Evolutionary conservation across 768 basidiomycete genomes (phyloP).

Genomic region (Suillus americanus): DNA sequence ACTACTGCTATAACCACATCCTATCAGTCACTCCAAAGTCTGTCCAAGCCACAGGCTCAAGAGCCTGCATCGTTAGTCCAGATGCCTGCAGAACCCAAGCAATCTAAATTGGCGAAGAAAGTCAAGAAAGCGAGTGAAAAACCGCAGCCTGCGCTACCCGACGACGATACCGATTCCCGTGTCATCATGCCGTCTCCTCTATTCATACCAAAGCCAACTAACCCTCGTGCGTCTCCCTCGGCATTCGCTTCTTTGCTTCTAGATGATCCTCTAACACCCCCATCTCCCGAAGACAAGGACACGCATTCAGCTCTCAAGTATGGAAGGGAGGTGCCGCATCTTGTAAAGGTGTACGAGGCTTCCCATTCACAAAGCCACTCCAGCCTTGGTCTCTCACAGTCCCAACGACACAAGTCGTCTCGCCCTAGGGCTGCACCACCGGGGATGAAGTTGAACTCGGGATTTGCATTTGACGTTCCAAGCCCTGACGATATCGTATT

Average conservation of each 20-base stretch:
- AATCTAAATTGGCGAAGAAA: slow-evolving; percentile 78
- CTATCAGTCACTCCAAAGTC: slow-evolving; percentile 68
- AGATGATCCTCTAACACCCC: slow-evolving; percentile 43
- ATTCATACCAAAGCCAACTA: slow-evolving; percentile 52
- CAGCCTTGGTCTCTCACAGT: slow-evolving; percentile 22
- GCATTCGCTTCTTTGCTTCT: slow-evolving; percentile 73
- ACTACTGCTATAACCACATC: slow-evolving; percentile 85
- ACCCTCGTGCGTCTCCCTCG: slow-evolving; percentile 74
- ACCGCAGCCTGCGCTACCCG: slow-evolving; percentile 34
- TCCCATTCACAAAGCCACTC: slow-evolving; percentile 30
- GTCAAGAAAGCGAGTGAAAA: slow-evolving; percentile 58
- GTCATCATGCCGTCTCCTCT: slow-evolving; percentile 48
- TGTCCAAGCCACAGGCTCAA: slow-evolving; percentile 39
- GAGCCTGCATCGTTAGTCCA: slow-evolving; percentile 22
- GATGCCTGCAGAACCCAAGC: slow-evolving; percentile 41
- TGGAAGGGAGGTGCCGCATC: slow-evolving; percentile 31
- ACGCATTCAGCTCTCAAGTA: slow-evolving; percentile 31
- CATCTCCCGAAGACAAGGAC: slow-evolving; percentile 35
- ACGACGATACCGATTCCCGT: slow-evolving; percentile 34
- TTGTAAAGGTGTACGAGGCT: slow-evolving; percentile 29
- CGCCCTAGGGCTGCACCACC: slow-evolving; percentile 28
- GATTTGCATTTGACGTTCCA: slow-evolving; percentile 75
- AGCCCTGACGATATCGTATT: slow-evolving; percentile 92
- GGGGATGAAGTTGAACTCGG: slow-evolving; percentile 32
- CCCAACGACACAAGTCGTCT: slow-evolving; percentile 13